These are phyloP conservation scores for Thalassiosira ordinaria DNA, from an alignment of 352 stramenopile species.

Conservation along the genomic window DNA sequence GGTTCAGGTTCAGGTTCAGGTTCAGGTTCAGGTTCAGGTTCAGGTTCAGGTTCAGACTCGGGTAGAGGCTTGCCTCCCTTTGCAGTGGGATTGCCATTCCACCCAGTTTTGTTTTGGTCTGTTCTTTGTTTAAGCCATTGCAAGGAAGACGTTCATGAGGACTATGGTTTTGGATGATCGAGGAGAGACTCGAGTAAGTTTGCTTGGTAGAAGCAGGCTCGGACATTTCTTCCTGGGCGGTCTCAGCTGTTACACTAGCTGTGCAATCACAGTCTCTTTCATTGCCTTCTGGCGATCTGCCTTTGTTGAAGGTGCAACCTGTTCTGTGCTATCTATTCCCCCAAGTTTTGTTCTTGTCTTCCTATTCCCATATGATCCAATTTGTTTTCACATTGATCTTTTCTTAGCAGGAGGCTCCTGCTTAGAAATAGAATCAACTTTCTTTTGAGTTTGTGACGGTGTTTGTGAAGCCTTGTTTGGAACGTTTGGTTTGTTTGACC, in stretches of 20 bases:
- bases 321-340: constrained; percentile 37
- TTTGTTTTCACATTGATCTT: constrained; percentile 28
- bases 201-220: background rate
- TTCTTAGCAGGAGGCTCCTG: constrained; percentile 19
- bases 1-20: no score
- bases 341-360: constrained; percentile 51
- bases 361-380: constrained; percentile 27
- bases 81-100: background rate
- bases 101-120: constrained; percentile 24
- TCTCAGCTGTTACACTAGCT: no score
- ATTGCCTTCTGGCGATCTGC: constrained; percentile 29
- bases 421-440: constrained; percentile 1
- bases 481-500: constrained; percentile 7
- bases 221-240: background rate
- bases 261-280: constrained; percentile 43
- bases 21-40: no score
- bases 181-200: constrained; percentile 24
- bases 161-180: constrained; percentile 32
- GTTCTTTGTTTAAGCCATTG: constrained; percentile 12
- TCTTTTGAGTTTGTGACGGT: background rate
- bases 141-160: constrained; percentile 4
- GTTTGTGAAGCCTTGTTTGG: no score
- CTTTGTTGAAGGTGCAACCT: constrained; percentile 14
- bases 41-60: no score
- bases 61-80: background rate